Percentiles rank a stretch among this genome's conserved stretches.
phyloP scores from a whole-genome alignment of 2,329 filamentous ascomycete genomes.

The Clarireedia monteithiana region DNA sequence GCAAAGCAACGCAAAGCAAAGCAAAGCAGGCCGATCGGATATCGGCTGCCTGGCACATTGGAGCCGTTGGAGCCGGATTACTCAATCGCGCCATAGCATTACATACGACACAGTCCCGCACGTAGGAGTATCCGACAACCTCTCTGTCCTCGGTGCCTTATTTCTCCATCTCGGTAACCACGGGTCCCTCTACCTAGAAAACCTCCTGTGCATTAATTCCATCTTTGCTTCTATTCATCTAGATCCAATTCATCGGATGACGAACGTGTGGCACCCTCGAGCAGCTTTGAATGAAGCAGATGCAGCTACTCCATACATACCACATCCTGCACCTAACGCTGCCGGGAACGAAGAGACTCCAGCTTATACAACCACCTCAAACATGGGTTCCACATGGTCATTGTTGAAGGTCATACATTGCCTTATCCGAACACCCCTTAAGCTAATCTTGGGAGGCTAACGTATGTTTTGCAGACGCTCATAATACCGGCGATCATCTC shows the following conservation, averaged over 20 bases:
- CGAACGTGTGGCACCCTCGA: slow-evolving; percentile 1
- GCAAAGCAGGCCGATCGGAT: no score
- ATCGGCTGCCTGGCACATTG: no score
- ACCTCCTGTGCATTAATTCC: neutral
- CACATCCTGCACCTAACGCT: slow-evolving; percentile 26
- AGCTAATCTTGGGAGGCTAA: neutral
- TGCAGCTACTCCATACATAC: slow-evolving; percentile 14
- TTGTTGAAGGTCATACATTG: slow-evolving; percentile 24
- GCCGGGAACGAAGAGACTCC: slow-evolving; percentile 22
- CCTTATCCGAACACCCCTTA: no score
- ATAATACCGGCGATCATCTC: slow-evolving; percentile 65
- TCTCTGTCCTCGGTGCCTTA: neutral
- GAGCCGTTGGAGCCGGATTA: no score
- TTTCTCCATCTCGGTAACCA: neutral
- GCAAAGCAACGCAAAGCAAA: no score
- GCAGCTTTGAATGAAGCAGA: neutral
- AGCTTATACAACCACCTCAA: slow-evolving; percentile 12
- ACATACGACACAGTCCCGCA: no score
- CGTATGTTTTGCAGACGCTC: slow-evolving; percentile 46
- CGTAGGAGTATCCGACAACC: neutral
- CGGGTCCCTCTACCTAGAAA: neutral
- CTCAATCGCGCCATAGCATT: no score
- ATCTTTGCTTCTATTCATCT: neutral
- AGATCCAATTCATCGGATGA: slow-evolving; percentile 1
- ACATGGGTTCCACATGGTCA: slow-evolving; percentile 23